Conservation (phyloP, 208 protist species). For the Crithidia brevicula region DNA sequence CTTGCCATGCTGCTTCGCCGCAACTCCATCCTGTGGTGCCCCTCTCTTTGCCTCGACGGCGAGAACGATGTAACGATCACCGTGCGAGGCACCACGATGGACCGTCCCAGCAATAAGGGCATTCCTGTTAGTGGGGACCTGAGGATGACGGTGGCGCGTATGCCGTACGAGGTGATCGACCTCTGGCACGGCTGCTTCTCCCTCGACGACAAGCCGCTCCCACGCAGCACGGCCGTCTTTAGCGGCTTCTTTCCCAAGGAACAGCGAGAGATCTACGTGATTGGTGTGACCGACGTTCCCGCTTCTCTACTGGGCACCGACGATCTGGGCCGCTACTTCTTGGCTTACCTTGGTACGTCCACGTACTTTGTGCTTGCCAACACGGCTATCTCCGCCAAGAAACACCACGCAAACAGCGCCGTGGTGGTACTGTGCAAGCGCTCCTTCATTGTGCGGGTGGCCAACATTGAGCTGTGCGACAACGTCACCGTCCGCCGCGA, state of each 20-base stretch:
- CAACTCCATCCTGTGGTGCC: conserved; percentile 81
- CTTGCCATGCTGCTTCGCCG: conserved; percentile 59
- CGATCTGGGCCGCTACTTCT: conserved; percentile 58
- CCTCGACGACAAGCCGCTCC: conserved; percentile 48
- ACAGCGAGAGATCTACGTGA: conserved; percentile 73
- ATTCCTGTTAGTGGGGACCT: conserved; percentile 46
- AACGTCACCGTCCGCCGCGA: conserved; percentile 31
- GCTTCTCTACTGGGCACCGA: conserved; percentile 45
- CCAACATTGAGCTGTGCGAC: conserved; percentile 65
- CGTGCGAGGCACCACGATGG: conserved; percentile 74
- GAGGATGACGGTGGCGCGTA: conserved; percentile 63
- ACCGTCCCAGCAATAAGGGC: conserved; percentile 35
- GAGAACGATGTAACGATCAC: conserved; percentile 67
- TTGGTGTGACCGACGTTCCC: conserved; percentile 69
- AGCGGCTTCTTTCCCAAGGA: conserved; percentile 70
- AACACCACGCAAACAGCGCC: conserved; percentile 45
- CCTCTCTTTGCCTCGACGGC: conserved; percentile 56
- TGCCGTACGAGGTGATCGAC: conserved; percentile 85
- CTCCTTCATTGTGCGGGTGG: conserved; percentile 65
- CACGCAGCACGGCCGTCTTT: conserved; percentile 54
- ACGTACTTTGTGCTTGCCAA: conserved; percentile 60
- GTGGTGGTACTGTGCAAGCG: conserved; percentile 67
- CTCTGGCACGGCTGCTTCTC: conserved; percentile 86
- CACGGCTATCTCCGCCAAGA: conserved; percentile 46
- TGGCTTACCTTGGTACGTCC: conserved; percentile 49